phyloP scores from a whole-genome alignment of 768 basidiomycete species.

The Termitomyces sp. region DNA sequence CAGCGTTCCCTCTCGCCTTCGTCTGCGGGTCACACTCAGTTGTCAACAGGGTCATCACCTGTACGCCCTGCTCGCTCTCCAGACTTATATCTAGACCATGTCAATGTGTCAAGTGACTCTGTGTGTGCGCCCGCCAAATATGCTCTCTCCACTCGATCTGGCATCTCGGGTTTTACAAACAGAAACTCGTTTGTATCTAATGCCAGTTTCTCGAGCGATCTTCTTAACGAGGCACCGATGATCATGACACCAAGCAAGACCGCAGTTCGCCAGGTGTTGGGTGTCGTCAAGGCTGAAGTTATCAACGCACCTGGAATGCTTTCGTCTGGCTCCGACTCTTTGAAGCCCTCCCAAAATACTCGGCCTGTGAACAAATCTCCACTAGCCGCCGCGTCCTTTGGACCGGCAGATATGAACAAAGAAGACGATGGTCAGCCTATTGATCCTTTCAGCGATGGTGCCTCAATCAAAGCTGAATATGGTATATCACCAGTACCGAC shows the following conservation, averaged over 20 bases:
- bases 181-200: slow-evolving; percentile 69
- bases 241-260: slow-evolving; percentile 69
- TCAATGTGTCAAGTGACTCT: slow-evolving; percentile 52
- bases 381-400: slow-evolving; percentile 65
- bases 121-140: slow-evolving; percentile 30
- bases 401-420: slow-evolving; percentile 54
- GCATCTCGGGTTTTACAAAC: slow-evolving; percentile 43
- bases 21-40: slow-evolving; percentile 21
- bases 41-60: slow-evolving; percentile 37
- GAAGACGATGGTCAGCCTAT: slow-evolving; percentile 51
- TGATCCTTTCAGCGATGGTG: slow-evolving; percentile 64
- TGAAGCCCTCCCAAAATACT: slow-evolving; percentile 33
- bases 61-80: slow-evolving; percentile 52
- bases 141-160: slow-evolving; percentile 49
- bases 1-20: slow-evolving; percentile 23
- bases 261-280: slow-evolving; percentile 64
- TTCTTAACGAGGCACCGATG: slow-evolving; percentile 76
- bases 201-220: slow-evolving; percentile 72
- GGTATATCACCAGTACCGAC: slow-evolving; percentile 33
- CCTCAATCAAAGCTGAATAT: slow-evolving; percentile 31
- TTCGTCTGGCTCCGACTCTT: slow-evolving; percentile 30
- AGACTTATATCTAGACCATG: slow-evolving; percentile 57
- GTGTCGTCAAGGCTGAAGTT: slow-evolving; percentile 75
- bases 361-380: slow-evolving; percentile 56
- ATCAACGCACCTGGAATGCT: slow-evolving; percentile 51